Evolutionary conservation across 2,329 filamentous ascomycete species (phyloP).

Genomic region (Trichoderma atrobrunneum): DNA sequence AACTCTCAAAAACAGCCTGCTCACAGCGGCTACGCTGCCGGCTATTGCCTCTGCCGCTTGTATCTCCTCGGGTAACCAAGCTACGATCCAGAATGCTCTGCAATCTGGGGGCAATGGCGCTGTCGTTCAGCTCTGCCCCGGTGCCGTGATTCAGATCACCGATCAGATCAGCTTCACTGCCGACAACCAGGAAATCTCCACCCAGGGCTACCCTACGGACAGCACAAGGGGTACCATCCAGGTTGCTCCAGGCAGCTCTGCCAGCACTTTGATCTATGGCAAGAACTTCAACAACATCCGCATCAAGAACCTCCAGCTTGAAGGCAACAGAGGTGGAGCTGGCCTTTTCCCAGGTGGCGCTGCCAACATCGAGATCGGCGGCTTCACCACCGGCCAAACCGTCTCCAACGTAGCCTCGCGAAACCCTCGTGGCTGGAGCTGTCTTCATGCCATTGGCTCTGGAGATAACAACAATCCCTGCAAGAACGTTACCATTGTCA

Average conservation of each 20-base stretch:
- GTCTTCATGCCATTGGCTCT: constrained; percentile 27
- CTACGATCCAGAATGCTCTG: constrained; percentile 24
- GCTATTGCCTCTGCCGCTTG: constrained; percentile 17
- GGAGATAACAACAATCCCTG: constrained; percentile 25
- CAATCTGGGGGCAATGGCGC: constrained; percentile 22
- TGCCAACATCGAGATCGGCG: constrained; percentile 30
- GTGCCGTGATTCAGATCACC: constrained; percentile 23
- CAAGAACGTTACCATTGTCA: constrained; percentile 24
- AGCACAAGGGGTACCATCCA: constrained; percentile 25
- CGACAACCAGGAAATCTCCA: constrained; percentile 28
- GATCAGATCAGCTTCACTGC: constrained; percentile 25
- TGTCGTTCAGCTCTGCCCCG: constrained; percentile 24
- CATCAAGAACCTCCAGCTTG: constrained; percentile 28
- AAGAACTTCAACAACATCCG: constrained; percentile 23
- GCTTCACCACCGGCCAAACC: constrained; percentile 23
- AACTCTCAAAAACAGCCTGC: neutral
- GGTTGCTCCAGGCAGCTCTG: constrained; percentile 24
- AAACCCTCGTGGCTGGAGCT: constrained; percentile 29
- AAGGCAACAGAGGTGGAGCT: constrained; percentile 27
- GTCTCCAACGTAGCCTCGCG: constrained; percentile 24
- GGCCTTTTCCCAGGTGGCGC: constrained; percentile 26
- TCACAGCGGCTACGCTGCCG: constrained; percentile 3
- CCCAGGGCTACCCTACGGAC: constrained; percentile 27
- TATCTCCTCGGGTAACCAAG: constrained; percentile 24
- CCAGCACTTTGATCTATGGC: constrained; percentile 24